A percentile compares a stretch with the other conserved stretches of the same genome.
phyloP scores from a whole-genome alignment of 2,329 filamentous ascomycete species.

The Aspergillus sp. region DNA sequence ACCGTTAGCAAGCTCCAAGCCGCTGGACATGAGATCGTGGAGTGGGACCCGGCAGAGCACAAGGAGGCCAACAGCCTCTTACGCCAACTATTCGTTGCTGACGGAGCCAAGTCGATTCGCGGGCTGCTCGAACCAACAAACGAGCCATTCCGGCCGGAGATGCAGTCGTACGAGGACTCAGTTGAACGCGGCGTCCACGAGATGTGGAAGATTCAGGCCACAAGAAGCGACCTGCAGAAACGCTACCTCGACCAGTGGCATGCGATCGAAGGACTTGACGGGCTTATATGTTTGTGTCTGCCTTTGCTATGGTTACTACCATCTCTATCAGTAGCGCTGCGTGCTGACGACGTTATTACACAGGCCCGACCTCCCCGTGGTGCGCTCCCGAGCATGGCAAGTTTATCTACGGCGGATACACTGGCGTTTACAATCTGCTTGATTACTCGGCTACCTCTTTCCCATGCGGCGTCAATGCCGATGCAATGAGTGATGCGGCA shows the following conservation, averaged over 20 bases:
- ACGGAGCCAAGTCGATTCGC: slow-evolving; percentile 49
- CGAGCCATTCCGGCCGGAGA: slow-evolving; percentile 48
- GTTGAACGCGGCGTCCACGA: slow-evolving; percentile 45
- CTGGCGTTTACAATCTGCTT: slow-evolving; percentile 21
- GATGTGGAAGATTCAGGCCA: slow-evolving; percentile 51
- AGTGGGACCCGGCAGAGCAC: slow-evolving; percentile 27
- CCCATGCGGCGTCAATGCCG: slow-evolving; percentile 18
- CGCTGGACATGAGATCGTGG: slow-evolving; percentile 51
- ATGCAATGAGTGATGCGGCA: slow-evolving; percentile 10
- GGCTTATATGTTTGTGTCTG: slow-evolving; percentile 21
- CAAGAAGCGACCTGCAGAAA: slow-evolving; percentile 44
- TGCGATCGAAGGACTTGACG: neutral
- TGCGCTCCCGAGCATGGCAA: slow-evolving; percentile 19
- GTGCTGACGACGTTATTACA: neutral
- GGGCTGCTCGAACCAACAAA: slow-evolving; percentile 22
- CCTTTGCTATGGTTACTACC: too few relatives aligned
- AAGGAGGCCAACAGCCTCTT: neutral
- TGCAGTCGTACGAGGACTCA: slow-evolving; percentile 46
- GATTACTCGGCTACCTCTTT: slow-evolving; percentile 22
- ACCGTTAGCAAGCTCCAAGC: slow-evolving; percentile 55
- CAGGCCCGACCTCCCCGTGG: slow-evolving; percentile 21
- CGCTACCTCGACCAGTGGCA: slow-evolving; percentile 22
- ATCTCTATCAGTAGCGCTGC: neutral
- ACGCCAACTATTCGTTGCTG: slow-evolving; percentile 43
- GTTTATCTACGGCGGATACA: slow-evolving; percentile 19